These are phyloP conservation scores for Penicillium digitatum DNA, from an alignment of 2,329 filamentous ascomycete species.

Conservation along the genomic window DNA sequence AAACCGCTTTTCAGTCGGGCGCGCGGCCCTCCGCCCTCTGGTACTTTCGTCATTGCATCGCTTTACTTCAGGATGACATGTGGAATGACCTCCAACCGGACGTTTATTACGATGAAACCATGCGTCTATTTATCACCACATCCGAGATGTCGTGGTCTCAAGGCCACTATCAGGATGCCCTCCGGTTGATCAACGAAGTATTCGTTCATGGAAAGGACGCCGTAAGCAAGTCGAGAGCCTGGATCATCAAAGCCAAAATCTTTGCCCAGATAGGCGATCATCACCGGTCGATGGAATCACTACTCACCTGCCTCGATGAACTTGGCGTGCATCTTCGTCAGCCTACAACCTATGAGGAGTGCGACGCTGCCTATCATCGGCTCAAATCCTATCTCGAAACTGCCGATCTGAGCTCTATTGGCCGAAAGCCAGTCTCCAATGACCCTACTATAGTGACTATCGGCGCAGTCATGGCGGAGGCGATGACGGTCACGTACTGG, in stretches of 20 bases:
- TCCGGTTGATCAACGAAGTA: constrained; percentile 64
- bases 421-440: constrained; percentile 40
- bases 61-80: constrained; percentile 71
- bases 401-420: constrained; percentile 48
- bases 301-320: constrained; percentile 67
- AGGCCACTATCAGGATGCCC: constrained; percentile 64
- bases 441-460: constrained; percentile 44
- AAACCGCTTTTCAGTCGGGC: constrained; percentile 73
- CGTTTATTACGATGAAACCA: constrained; percentile 79
- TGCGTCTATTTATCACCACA: constrained; percentile 71
- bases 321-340: constrained; percentile 65
- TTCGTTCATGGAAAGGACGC: constrained; percentile 66
- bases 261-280: constrained; percentile 71
- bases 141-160: constrained; percentile 82
- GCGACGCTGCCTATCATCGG: constrained; percentile 68
- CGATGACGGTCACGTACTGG: constrained; percentile 59
- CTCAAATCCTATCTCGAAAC: constrained; percentile 58
- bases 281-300: constrained; percentile 61
- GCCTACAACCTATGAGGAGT: constrained; percentile 67
- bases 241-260: constrained; percentile 76
- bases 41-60: constrained; percentile 73
- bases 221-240: constrained; percentile 78
- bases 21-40: constrained; percentile 76
- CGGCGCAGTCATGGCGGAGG: constrained; percentile 55
- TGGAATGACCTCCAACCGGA: constrained; percentile 70